Evolutionary conservation across 371 early-diverging fungal species (phyloP), one percentile per base, ranked within the genome.

Genomic region (Syncephalastrum racemosum): DNA sequence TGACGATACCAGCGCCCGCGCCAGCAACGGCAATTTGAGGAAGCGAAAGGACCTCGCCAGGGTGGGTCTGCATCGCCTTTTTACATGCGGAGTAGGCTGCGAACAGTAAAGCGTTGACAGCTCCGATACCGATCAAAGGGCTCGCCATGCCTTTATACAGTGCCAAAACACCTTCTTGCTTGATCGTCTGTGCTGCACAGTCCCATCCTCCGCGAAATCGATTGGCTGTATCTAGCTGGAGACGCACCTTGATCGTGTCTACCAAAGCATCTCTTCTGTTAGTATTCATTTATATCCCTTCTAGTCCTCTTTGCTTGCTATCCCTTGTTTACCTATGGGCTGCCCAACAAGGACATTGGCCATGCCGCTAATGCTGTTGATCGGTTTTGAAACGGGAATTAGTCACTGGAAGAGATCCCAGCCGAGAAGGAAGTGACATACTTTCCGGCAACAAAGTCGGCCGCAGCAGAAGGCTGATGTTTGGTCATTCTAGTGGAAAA

Each of bases 121-220:
- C 88, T 14, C 89, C 87, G 22, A 91, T 88, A 18, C 92, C 92
- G n/a, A 89, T 71, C 54, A 91, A 64, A 22, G 91, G 91, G 66
- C 88, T 85, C 19, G 88, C 86, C 91, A 91, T 91, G 22, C 91
- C 91, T 77, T 89, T 89, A 68, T 90, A 92, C n/a, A 91, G 69
- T 0, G 88, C 87, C 15, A 86, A 70, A 54, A 88, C 71, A 4
- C 90, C 88, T 62, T 79, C 88, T 51, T 83, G 83, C 15, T 70
- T 66, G 14, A 86, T 71, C 1, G 86, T 90, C 63, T 85, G 85
- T 20, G 79, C 56, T 4, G 83, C 53, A 56, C 91, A 91, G 60
- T 89, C 89, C 71, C 85, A 73, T 0, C 89, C 88, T 22, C 89
- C 88, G 10, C 75, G 73, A 61, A 87, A 89, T 45, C 82, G 79